Conservation (phyloP, 2,329 filamentous ascomycete genomes). For the Alternaria novae-zelandiae region DNA sequence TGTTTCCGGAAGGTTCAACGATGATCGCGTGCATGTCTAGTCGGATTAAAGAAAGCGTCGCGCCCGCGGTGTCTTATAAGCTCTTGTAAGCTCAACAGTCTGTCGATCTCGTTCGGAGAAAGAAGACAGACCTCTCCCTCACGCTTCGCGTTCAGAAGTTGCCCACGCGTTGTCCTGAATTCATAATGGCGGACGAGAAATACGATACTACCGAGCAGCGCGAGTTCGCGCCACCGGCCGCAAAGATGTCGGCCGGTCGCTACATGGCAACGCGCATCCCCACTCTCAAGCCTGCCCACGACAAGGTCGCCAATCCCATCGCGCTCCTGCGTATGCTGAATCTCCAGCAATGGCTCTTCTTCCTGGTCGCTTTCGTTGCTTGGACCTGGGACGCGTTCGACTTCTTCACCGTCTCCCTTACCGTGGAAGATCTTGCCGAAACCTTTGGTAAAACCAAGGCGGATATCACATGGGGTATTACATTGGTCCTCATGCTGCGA, state of each 20-base stretch:
- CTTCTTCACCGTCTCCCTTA: slow-evolving; percentile 68
- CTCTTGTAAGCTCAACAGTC: not conserved
- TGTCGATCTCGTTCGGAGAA: not conserved
- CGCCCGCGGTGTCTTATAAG: not conserved
- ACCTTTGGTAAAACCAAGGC: slow-evolving; percentile 61
- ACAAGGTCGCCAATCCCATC: slow-evolving; percentile 61
- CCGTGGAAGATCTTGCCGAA: slow-evolving; percentile 60
- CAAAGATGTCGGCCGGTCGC: slow-evolving; percentile 43
- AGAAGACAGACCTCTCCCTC: not conserved
- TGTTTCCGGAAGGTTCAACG: not conserved
- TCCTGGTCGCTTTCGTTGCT: slow-evolving; percentile 55
- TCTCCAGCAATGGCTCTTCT: slow-evolving; percentile 65
- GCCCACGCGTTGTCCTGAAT: not conserved
- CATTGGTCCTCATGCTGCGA: slow-evolving; percentile 61
- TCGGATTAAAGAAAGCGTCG: slow-evolving; percentile 1
- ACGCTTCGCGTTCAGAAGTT: not conserved
- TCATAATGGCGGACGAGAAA: slow-evolving; percentile 32
- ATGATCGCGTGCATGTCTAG: not conserved
- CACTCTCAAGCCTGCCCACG: slow-evolving; percentile 63
- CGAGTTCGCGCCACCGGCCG: slow-evolving; percentile 16
- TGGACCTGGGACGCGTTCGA: slow-evolving; percentile 62
- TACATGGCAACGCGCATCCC: slow-evolving; percentile 62
- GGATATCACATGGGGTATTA: slow-evolving; percentile 66
- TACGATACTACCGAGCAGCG: slow-evolving; percentile 16
- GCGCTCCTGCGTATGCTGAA: slow-evolving; percentile 59